Evolutionary conservation across 2,329 filamentous ascomycete species (phyloP), one percentile per base, ranked within the genome.

Genomic region (Berkeleyomyces basicola): DNA sequence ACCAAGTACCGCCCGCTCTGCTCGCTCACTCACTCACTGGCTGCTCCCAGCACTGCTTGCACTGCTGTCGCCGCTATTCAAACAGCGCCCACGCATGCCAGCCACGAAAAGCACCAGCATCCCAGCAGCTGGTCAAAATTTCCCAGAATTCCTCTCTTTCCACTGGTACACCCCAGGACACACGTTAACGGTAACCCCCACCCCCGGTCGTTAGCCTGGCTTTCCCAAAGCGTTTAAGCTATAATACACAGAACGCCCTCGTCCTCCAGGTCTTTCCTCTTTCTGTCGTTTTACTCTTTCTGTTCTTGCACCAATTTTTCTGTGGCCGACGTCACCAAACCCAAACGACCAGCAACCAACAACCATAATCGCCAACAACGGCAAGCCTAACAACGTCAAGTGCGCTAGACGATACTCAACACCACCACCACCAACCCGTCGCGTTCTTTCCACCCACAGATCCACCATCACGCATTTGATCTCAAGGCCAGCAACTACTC

Each of bases 231-330:
- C 42, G 44, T 44, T 51, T 53, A 31, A 60, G 51, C 59, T 64
- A 61, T 61, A 61, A 58, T 64, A 64, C 49, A 59, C 53, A 53
- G 36, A 64, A 46, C 43, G 47, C 33, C 42, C 62, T 61, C 58
- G 58, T 59, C 63, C 59, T 61, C 59, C 63, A 46, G 55, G 59
- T 62, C 59, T 62, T 62, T 61, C 59, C 53, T 59, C 62, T 64
- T 64, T 64, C 55, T 59, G 59, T 55, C 53, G 61, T 64, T 63
- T 59, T 59, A 59, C 59, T 60, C 58, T 61, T 64, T 64, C 37
- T 58, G 33, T 61, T 58, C 49, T 58, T 59, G 33, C 43, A 55
- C 33, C 53, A 47, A 44, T 53, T 53, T 14, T 39, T 7, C 37
- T 4, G 23, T 42, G 37, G 47, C 49, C 59, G 46, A 53, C 59